Evolutionary conservation across 176 grass and related monocot genomes (phyloP).

Genomic region (Carex cristatella): DNA sequence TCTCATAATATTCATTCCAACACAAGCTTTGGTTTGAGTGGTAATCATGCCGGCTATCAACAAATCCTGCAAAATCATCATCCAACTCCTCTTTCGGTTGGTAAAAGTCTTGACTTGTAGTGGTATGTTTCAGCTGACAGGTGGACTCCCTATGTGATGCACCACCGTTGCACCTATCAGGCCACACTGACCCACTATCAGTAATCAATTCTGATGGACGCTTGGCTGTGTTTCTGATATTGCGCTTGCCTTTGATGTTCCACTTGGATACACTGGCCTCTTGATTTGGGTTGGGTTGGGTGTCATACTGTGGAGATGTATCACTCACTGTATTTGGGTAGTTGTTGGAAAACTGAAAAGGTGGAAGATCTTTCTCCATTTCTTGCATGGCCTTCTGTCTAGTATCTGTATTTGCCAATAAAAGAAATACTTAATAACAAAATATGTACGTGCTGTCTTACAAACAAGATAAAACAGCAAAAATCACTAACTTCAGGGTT

Average conservation of each 20-base stretch:
- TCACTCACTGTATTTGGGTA: slow-evolving; percentile 44
- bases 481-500: not conserved
- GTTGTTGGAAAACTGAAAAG: slow-evolving; percentile 40
- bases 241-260: slow-evolving; percentile 98
- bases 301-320: slow-evolving; percentile 34
- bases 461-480: not conserved
- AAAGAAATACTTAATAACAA: slow-evolving; percentile 10
- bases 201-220: slow-evolving; percentile 31
- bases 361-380: slow-evolving; percentile 33
- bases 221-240: slow-evolving; percentile 62
- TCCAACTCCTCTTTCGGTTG: slow-evolving; percentile 49
- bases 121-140: slow-evolving; percentile 31
- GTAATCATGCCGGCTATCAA: slow-evolving; percentile 44
- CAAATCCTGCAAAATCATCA: slow-evolving; percentile 50
- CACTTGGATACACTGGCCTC: slow-evolving; percentile 74
- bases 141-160: slow-evolving; percentile 31
- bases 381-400: slow-evolving; percentile 37
- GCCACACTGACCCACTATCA: slow-evolving; percentile 32
- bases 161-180: slow-evolving; percentile 48
- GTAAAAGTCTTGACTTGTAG: slow-evolving; percentile 36
- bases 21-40: slow-evolving; percentile 47
- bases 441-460: not conserved
- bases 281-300: slow-evolving; percentile 45
- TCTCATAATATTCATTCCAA: slow-evolving; percentile 45
- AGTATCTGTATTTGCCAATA: slow-evolving; percentile 57